These are phyloP conservation scores for Saturnispora serradocipensis DNA, from an alignment of 805 yeast species.

Conservation along the genomic window DNA sequence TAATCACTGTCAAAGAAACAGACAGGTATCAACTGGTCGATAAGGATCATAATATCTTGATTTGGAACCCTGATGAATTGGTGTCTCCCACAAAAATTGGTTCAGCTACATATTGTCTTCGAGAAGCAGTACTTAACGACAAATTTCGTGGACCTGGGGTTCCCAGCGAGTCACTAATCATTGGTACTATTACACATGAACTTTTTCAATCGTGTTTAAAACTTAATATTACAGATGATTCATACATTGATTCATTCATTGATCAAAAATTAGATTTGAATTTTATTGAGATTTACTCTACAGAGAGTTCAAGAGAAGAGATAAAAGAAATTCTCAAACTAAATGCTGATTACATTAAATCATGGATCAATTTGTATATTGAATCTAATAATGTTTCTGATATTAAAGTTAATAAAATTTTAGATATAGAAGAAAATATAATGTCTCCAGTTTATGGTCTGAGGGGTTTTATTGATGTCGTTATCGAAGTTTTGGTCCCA, in stretches of 20 bases:
- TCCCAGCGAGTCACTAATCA: slow-evolving; percentile 52
- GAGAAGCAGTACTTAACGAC: slow-evolving; percentile 57
- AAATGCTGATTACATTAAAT: slow-evolving; percentile 43
- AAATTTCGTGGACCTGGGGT: slow-evolving; percentile 56
- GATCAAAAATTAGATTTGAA: slow-evolving; percentile 22
- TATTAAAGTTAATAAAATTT: slow-evolving; percentile 50
- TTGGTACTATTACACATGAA: slow-evolving; percentile 79
- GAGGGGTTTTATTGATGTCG: slow-evolving; percentile 84
- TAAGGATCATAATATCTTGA: slow-evolving; percentile 48
- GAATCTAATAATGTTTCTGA: slow-evolving; percentile 20
- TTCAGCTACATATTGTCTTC: slow-evolving; percentile 60
- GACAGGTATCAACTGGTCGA: slow-evolving; percentile 39
- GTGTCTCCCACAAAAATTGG: slow-evolving; percentile 78
- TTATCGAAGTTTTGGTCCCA: slow-evolving; percentile 49
- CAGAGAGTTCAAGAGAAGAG: slow-evolving; percentile 40
- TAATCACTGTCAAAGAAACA: slow-evolving; percentile 34
- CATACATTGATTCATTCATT: slow-evolving; percentile 30
- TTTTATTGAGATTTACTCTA: slow-evolving; percentile 38
- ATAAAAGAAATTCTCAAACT: slow-evolving; percentile 35
- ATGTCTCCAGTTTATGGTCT: slow-evolving; percentile 89
- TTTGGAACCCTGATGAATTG: slow-evolving; percentile 77
- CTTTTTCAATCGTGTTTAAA: slow-evolving; percentile 55
- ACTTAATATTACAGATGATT: slow-evolving; percentile 28
- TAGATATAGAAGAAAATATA: slow-evolving; percentile 84
- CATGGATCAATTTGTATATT: slow-evolving; percentile 43